Base-by-base conservation (phyloP, 768 basidiomycete genomes). In the Termitomyces heimii region DNA sequence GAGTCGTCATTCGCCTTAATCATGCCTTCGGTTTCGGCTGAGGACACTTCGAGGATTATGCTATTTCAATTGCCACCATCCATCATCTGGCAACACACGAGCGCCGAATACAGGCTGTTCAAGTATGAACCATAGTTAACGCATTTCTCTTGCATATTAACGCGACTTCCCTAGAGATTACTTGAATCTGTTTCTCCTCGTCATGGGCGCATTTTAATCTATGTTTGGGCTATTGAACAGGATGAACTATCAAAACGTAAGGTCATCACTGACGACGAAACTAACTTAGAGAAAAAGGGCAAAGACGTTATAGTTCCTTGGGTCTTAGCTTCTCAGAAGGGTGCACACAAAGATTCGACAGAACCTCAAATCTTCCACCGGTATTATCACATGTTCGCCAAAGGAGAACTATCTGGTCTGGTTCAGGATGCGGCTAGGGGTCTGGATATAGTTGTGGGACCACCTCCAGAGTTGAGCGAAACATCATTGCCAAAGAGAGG, bases 161-260 rank as follows among this genome's bases (percentile, higher is more conserved):
- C 40, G 50, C 31, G 29, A 39, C 3, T 22, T 29, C 18, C 47
- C 5, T 59, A 92, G 87, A 76, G 82, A 53, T 74, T 92, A 18
- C 67, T 93, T 22, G 76, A 83, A 62, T 75, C 77, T 26, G 84
- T 94, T 37, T 85, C 86, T 0, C 77, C 86, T 1, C 53, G 62
- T 2, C 85, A 90, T 61, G 92, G 94, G 9, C 85, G 92, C 10
- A 73, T 93, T 40, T 74, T 99, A 54, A 87, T 98, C 60, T 97
- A 97, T 63, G 97, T 98, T 34, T 99, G 97, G 97, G 94, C 96
- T 1, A 82, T 89, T 58, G 94, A 98, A 64, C 97, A 99, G 73
- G 92, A 96, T 57, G 81, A 82, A 29, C 71, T 85, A 7, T 94
- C 93, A 2, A 94, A 90, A 67, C 81, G 94, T 34, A 74, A 69